Evolutionary conservation across 1,284 basidiomycete species (phyloP), one percentile per base, ranked within the genome.

Genomic region (Rhodotorula sp.): DNA sequence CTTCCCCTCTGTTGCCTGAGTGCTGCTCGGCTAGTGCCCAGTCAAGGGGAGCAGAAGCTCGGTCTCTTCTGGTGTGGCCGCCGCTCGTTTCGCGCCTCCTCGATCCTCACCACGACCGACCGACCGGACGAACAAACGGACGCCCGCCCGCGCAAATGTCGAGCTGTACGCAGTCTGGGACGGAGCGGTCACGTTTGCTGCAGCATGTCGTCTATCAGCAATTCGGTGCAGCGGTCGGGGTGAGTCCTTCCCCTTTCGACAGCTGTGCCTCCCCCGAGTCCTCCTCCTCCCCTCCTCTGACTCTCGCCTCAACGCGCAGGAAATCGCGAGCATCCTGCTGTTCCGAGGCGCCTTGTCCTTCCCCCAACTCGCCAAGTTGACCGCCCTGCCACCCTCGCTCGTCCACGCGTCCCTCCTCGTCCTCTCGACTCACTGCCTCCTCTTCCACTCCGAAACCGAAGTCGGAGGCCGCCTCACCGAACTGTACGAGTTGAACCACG

Each of bases 351-450:
- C 95, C 46, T 84, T 96, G 29, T 86, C 89, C 12, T 83, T 95
- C 44, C 77, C 84, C 6, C 81, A 82, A 18, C 77, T 85, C 42
- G 67, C 75, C 7, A 87, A 89, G 72, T 82, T 95, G 79, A 85
- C 89, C 14, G 73, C 75, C 54, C 79, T 91, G 53, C 87, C 87
- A 77, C 84, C 87, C 14, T 85, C 88, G 24, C 87, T 86, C 2
- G 85, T 90, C 42, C 87, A 90, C 64, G 88, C 89, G 29, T 85
- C 88, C 42, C 84, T 97, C 60, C 82, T 98, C 67, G 86, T 90
- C 62, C 86, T 99, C 64, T 86, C 95, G 33, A 95, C 98, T 81
- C 95, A 99, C 80, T 93, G 95, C 80, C 82, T 80, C 64, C 77
- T 80, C 48, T 81, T 77, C 76, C 81, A 82, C 73, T 78, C 77